Conservation (phyloP, 768 basidiomycete genomes). For the Cubamyces lactineus region DNA sequence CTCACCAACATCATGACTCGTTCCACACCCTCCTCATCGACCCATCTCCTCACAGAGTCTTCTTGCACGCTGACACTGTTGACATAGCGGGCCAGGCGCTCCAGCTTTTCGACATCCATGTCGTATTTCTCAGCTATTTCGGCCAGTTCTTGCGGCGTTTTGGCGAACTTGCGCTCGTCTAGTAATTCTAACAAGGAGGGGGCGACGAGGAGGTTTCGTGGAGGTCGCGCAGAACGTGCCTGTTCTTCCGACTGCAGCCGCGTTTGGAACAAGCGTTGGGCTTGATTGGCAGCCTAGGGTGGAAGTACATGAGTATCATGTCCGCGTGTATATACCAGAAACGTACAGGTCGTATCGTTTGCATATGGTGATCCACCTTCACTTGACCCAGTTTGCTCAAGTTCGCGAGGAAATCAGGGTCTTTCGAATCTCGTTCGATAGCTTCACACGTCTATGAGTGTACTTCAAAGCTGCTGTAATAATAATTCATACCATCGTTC, state of each 20-base stretch:
- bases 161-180: slow-evolving; percentile 59
- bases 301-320: background rate
- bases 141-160: slow-evolving; percentile 46
- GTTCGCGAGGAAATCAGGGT: slow-evolving; percentile 73
- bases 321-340: background rate
- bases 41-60: slow-evolving; percentile 45
- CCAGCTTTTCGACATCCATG: slow-evolving; percentile 56
- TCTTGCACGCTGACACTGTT: slow-evolving; percentile 66
- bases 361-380: slow-evolving; percentile 67
- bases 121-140: slow-evolving; percentile 56
- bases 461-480: background rate
- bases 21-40: slow-evolving; percentile 62
- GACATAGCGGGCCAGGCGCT: slow-evolving; percentile 56
- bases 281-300: slow-evolving; percentile 34
- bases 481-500: slow-evolving; percentile 44
- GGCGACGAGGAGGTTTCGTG: slow-evolving; percentile 59
- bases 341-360: slow-evolving; percentile 51
- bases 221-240: slow-evolving; percentile 43
- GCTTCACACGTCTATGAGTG: slow-evolving; percentile 39
- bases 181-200: slow-evolving; percentile 57
- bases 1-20: slow-evolving; percentile 53
- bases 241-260: slow-evolving; percentile 59
- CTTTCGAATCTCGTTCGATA: slow-evolving; percentile 65
- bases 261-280: slow-evolving; percentile 53
- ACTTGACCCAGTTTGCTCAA: slow-evolving; percentile 69